These are phyloP conservation scores for Cryptococcus sp. DNA, from an alignment of 1,284 basidiomycete species.

Conservation along the genomic window DNA sequence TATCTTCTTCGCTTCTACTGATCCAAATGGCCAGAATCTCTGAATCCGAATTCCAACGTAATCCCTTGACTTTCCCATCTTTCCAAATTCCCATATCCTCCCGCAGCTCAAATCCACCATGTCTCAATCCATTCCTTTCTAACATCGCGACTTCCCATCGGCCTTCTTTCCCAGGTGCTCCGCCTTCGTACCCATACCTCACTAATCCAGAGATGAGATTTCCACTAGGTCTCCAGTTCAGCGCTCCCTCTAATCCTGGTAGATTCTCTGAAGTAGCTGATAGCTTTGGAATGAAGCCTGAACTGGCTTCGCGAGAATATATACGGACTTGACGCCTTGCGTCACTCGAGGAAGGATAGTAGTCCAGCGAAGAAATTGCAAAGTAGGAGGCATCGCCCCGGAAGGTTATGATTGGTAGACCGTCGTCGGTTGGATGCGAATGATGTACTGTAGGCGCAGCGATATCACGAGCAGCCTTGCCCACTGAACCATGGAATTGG, in stretches of 20 bases:
- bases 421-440: slow-evolving; percentile 63
- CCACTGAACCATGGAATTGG: slow-evolving; percentile 94
- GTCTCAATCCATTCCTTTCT: slow-evolving; percentile 87
- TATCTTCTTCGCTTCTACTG: slow-evolving; percentile 59
- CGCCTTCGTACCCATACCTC: slow-evolving; percentile 68
- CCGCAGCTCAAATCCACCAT: slow-evolving; percentile 79
- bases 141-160: slow-evolving; percentile 90
- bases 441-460: slow-evolving; percentile 28
- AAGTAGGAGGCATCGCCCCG: slow-evolving; percentile 89
- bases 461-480: slow-evolving; percentile 69
- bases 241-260: slow-evolving; percentile 70
- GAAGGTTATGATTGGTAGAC: slow-evolving; percentile 75
- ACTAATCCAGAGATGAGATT: slow-evolving; percentile 79
- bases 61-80: slow-evolving; percentile 59
- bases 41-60: slow-evolving; percentile 87
- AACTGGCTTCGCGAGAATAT: slow-evolving; percentile 60
- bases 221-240: slow-evolving; percentile 87
- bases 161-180: slow-evolving; percentile 55
- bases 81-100: slow-evolving; percentile 48
- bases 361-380: slow-evolving; percentile 68
- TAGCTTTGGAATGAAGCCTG: slow-evolving; percentile 57
- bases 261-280: slow-evolving; percentile 82
- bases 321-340: slow-evolving; percentile 64
- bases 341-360: slow-evolving; percentile 17
- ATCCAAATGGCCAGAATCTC: slow-evolving; percentile 82